phyloP scores from a whole-genome alignment of 192 early-diverging fungal genomes.

The Mortierella claussenii region DNA sequence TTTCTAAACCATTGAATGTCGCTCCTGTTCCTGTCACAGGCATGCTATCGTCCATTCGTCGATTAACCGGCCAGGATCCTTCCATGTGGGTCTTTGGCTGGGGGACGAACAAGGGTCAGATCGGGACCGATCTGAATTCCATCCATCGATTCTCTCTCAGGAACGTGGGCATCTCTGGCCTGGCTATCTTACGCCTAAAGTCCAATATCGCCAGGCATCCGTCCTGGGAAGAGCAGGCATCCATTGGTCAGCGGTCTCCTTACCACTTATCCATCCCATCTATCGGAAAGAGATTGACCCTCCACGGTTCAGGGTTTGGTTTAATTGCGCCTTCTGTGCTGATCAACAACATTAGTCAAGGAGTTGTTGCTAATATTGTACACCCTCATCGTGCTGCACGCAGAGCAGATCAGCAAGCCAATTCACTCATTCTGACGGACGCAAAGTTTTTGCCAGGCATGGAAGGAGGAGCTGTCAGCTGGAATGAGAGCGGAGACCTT shows the following conservation, averaged over 20 bases:
- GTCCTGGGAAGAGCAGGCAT: neutral
- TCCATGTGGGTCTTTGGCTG: slow-evolving; percentile 48
- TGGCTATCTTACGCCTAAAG: slow-evolving; percentile 32
- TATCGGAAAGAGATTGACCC: slow-evolving; percentile 35
- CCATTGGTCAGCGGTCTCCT: slow-evolving; percentile 7
- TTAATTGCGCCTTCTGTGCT: slow-evolving; percentile 51
- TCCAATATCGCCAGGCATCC: neutral
- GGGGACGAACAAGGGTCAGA: slow-evolving; percentile 31
- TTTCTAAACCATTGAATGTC: too few species aligned
- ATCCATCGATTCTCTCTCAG: slow-evolving; percentile 49
- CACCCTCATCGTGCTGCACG: slow-evolving; percentile 46
- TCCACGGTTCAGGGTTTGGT: slow-evolving; percentile 53
- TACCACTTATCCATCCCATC: slow-evolving; percentile 32
- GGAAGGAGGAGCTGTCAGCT: slow-evolving; percentile 53
- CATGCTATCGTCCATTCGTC: slow-evolving; percentile 38
- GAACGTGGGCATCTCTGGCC: slow-evolving; percentile 46
- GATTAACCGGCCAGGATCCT: slow-evolving; percentile 39
- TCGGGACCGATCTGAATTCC: slow-evolving; percentile 39
- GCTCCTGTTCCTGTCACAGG: slow-evolving; percentile 3
- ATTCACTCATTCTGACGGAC: slow-evolving; percentile 42
- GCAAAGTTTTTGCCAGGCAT: slow-evolving; percentile 53
- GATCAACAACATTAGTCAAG: slow-evolving; percentile 54
- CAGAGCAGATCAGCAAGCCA: slow-evolving; percentile 31
- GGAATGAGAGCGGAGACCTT: slow-evolving; percentile 46
- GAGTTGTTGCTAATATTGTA: slow-evolving; percentile 50